A percentile compares a stretch with the other conserved stretches of the same genome.
Conservation (phyloP, 176 grass and related monocot species). For the Lolium rigidum region DNA sequence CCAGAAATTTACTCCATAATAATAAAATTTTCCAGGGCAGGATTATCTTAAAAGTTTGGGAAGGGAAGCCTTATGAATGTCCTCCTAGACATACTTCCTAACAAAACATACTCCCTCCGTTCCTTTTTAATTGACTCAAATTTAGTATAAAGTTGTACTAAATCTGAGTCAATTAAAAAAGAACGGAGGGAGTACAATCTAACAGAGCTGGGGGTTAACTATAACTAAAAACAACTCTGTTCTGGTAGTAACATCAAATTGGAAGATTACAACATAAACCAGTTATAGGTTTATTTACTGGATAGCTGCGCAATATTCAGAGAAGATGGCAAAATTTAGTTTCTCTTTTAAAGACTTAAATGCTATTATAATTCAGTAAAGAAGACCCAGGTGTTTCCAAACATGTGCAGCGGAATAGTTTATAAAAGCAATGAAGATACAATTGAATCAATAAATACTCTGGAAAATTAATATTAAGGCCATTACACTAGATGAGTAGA, state of each 20-base stretch:
- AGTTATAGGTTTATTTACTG: not conserved
- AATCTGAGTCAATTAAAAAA: too few relatives aligned
- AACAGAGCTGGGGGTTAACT: not conserved
- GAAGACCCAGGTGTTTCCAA: too few relatives aligned
- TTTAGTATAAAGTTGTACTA: too few relatives aligned
- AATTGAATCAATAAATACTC: too few relatives aligned
- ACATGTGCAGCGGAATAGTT: too few relatives aligned
- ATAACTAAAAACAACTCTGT: not conserved
- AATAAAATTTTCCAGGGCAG: not conserved
- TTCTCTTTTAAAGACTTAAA: too few relatives aligned
- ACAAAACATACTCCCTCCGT: not conserved
- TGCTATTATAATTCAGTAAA: too few relatives aligned
- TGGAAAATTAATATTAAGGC: too few relatives aligned
- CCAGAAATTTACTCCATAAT: not conserved
- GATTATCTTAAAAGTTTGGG: constrained; percentile 1
- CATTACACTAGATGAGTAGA: not conserved
- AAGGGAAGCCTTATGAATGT: not conserved
- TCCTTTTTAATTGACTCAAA: too few relatives aligned
- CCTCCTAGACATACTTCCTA: not conserved
- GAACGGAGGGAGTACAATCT: too few relatives aligned
- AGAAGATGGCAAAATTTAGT: not conserved
- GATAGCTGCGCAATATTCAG: not conserved
- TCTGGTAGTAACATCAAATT: not conserved
- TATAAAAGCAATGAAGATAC: too few relatives aligned
- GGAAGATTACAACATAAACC: not conserved